phyloP scores from a whole-genome alignment of 345 rosid genomes.

The Linum tenue region DNA sequence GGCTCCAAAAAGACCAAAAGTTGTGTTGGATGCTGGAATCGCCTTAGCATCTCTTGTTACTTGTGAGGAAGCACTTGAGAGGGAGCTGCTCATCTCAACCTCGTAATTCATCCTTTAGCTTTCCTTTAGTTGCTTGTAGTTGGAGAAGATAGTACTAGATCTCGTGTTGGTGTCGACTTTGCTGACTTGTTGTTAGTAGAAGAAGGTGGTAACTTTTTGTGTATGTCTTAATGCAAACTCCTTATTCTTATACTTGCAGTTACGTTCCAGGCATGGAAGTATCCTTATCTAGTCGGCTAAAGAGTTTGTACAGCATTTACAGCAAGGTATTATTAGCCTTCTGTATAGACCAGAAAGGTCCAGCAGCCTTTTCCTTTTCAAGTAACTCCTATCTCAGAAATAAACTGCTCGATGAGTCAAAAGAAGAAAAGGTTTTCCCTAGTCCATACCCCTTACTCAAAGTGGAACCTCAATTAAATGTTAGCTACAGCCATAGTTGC shows the following conservation, averaged over 20 bases:
- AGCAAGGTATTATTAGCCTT: slow-evolving; percentile 40
- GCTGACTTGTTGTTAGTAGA: background rate
- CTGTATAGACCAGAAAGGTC: background rate
- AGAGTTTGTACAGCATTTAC: slow-evolving; percentile 59
- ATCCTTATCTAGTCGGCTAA: slow-evolving; percentile 53
- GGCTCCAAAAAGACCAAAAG: slow-evolving; percentile 37
- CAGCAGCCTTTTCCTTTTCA: background rate
- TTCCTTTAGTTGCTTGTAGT: slow-evolving; percentile 7
- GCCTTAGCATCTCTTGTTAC: slow-evolving; percentile 57
- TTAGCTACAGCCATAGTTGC: background rate
- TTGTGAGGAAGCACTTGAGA: slow-evolving; percentile 52
- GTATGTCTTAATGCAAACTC: slow-evolving; percentile 11
- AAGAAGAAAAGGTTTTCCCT: background rate
- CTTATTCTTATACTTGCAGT: slow-evolving; percentile 29
- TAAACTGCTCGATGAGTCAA: background rate
- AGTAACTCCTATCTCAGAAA: background rate
- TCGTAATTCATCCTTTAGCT: slow-evolving; percentile 38
- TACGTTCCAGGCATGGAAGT: slow-evolving; percentile 80
- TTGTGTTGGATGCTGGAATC: slow-evolving; percentile 53
- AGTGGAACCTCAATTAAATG: background rate
- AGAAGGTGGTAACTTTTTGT: background rate
- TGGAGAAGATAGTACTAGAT: slow-evolving; percentile 5
- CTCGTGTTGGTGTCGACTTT: background rate
- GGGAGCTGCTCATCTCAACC: slow-evolving; percentile 35
- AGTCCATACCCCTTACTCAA: background rate